Percentiles rank a stretch among this genome's conserved stretches.
These are phyloP conservation scores for Mortierella sp. DNA, from an alignment of 371 early-diverging fungal species.

Conservation along the genomic window DNA sequence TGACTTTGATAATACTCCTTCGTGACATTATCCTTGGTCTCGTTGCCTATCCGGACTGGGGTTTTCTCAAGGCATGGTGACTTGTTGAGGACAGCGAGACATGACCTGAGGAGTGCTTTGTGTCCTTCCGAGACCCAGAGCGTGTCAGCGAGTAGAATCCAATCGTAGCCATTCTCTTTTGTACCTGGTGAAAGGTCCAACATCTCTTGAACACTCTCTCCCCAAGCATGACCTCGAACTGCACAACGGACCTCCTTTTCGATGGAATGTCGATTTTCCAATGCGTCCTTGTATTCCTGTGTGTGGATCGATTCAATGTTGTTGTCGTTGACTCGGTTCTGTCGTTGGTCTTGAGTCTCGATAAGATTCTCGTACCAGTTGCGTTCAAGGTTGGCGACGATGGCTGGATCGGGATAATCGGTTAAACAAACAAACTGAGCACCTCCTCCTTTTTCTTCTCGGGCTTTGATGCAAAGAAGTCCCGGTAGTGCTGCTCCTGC, in stretches of 20 bases:
- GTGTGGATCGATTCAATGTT: slow-evolving; percentile 9
- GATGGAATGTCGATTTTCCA: slow-evolving; percentile 2
- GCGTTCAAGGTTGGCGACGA: slow-evolving; percentile 41
- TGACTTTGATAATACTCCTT: no score
- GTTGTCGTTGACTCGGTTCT: not conserved
- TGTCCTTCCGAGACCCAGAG: slow-evolving; percentile 53
- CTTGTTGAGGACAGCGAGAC: slow-evolving; percentile 23
- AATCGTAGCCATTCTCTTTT: slow-evolving; percentile 18
- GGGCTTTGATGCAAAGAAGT: slow-evolving; percentile 24
- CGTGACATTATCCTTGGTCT: no score
- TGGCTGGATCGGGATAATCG: slow-evolving; percentile 44
- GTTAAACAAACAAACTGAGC: slow-evolving; percentile 38
- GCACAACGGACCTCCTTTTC: slow-evolving; percentile 42
- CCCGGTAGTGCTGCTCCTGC: slow-evolving; percentile 48
- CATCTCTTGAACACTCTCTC: slow-evolving; percentile 34
- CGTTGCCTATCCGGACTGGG: not conserved
- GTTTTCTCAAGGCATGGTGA: not conserved
- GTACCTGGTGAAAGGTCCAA: slow-evolving; percentile 18
- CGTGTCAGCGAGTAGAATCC: slow-evolving; percentile 43
- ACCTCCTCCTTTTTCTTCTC: not conserved
- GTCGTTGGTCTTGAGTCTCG: slow-evolving; percentile 20
- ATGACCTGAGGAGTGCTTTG: slow-evolving; percentile 25
- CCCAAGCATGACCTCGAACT: slow-evolving; percentile 51
- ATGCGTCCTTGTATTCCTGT: not conserved
- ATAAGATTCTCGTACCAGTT: slow-evolving; percentile 50